These are phyloP conservation scores for Cryptomeria japonica DNA, from an alignment of 75 land plant species.

Conservation along the genomic window DNA sequence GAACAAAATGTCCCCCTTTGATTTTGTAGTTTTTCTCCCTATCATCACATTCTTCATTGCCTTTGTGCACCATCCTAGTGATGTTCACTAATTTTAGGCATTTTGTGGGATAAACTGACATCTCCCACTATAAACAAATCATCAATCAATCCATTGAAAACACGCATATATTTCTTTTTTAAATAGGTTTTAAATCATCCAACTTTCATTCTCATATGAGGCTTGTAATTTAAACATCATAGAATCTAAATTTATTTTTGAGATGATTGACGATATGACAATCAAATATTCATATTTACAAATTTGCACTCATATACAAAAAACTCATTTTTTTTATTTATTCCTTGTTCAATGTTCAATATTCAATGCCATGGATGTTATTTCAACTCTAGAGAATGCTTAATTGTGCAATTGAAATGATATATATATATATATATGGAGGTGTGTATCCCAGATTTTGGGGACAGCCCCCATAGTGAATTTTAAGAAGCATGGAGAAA, in stretches of 20 bases:
- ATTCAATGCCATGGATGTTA: neutral
- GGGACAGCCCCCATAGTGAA: too few relatives aligned
- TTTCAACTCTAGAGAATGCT: neutral
- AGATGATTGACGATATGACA: neutral
- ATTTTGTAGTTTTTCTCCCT: neutral
- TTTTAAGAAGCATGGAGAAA: neutral
- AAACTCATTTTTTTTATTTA: too few relatives aligned
- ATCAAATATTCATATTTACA: neutral
- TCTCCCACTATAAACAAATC: neutral
- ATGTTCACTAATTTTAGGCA: neutral
- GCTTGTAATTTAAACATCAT: neutral
- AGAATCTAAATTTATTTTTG: neutral
- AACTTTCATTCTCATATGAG: neutral
- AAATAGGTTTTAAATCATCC: neutral
- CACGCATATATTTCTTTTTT: neutral
- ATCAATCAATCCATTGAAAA: neutral
- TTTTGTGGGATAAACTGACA: neutral
- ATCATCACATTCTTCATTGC: neutral
- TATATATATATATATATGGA: neutral
- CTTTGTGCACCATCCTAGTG: neutral
- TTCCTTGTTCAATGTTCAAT: neutral
- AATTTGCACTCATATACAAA: too few relatives aligned
- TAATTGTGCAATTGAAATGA: neutral
- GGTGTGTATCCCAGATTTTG: too few relatives aligned
- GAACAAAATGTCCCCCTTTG: neutral